These are phyloP conservation scores for Lavandula angustifolia DNA, from an alignment of 257 asterid genomes.

Conservation along the genomic window DNA sequence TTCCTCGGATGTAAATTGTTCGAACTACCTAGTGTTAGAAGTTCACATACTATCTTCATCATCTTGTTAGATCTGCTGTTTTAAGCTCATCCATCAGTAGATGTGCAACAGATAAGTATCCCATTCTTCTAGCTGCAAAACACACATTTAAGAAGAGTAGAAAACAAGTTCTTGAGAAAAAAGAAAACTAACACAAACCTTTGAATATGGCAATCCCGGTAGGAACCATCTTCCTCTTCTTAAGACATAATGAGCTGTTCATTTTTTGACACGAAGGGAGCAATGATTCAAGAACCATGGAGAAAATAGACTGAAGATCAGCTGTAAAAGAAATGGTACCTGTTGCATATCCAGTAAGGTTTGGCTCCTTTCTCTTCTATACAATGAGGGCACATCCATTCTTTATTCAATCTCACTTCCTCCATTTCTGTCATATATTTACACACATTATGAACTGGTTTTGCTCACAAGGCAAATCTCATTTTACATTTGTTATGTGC, in stretches of 20 bases:
- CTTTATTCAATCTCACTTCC: slow-evolving; percentile 63
- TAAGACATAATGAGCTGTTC: slow-evolving; percentile 75
- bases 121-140: slow-evolving; percentile 65
- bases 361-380: slow-evolving; percentile 61
- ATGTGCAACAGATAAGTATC: slow-evolving; percentile 88
- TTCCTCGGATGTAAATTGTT: not conserved
- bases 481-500: not conserved
- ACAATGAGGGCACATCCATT: slow-evolving; percentile 84
- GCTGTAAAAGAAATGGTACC: slow-evolving; percentile 43
- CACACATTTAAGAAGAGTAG: not conserved
- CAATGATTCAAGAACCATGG: not conserved
- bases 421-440: slow-evolving; percentile 56
- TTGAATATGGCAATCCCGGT: slow-evolving; percentile 72
- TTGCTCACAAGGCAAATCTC: not conserved
- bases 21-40: not conserved
- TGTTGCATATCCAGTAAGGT: slow-evolving; percentile 90
- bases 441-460: slow-evolving; percentile 9
- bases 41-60: slow-evolving; percentile 15
- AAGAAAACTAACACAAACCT: slow-evolving; percentile 49
- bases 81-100: slow-evolving; percentile 66
- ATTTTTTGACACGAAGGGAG: slow-evolving; percentile 19
- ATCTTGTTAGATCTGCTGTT: slow-evolving; percentile 36
- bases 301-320: not conserved
- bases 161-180: slow-evolving; percentile 6
- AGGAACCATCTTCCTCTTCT: slow-evolving; percentile 73